A percentile compares a stretch with the other conserved stretches of the same genome.
Evolutionary conservation across 257 asterid genomes (phyloP).

Genomic region (Cynanchum wilfordii): DNA sequence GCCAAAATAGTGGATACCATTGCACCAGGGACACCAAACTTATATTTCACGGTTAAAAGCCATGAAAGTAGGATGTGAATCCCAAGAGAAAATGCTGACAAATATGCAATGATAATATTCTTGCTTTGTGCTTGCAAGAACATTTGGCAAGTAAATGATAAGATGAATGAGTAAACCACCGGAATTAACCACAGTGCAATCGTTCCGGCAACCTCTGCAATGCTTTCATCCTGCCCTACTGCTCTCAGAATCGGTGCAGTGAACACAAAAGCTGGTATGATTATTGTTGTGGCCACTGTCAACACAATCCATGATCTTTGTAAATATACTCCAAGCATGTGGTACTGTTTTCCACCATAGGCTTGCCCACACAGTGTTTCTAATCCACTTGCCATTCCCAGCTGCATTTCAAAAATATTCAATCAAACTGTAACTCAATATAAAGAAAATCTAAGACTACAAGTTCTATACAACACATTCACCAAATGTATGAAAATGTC

Average conservation of each 20-base stretch:
- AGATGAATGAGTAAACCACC: slow-evolving; percentile 38
- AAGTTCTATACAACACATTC: too few species aligned
- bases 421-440: too few species aligned
- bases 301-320: slow-evolving; percentile 75
- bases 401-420: slow-evolving; percentile 29
- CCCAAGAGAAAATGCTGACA: slow-evolving; percentile 43
- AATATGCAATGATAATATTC: slow-evolving; percentile 56
- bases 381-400: slow-evolving; percentile 75
- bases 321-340: slow-evolving; percentile 77
- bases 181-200: slow-evolving; percentile 58
- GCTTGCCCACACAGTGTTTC: slow-evolving; percentile 85
- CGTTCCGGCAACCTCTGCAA: slow-evolving; percentile 43
- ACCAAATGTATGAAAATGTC: too few species aligned
- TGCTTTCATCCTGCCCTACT: slow-evolving; percentile 54
- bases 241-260: slow-evolving; percentile 52
- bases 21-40: slow-evolving; percentile 54
- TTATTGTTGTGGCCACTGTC: slow-evolving; percentile 25
- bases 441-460: too few species aligned
- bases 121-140: slow-evolving; percentile 78
- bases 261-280: slow-evolving; percentile 46
- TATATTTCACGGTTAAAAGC: slow-evolving; percentile 49
- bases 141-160: slow-evolving; percentile 72
- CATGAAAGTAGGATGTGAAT: slow-evolving; percentile 56
- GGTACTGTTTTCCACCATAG: slow-evolving; percentile 69
- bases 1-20: slow-evolving; percentile 60